Evolutionary conservation across 1,284 basidiomycete genomes (phyloP).

Genomic region (Tilletia caries): DNA sequence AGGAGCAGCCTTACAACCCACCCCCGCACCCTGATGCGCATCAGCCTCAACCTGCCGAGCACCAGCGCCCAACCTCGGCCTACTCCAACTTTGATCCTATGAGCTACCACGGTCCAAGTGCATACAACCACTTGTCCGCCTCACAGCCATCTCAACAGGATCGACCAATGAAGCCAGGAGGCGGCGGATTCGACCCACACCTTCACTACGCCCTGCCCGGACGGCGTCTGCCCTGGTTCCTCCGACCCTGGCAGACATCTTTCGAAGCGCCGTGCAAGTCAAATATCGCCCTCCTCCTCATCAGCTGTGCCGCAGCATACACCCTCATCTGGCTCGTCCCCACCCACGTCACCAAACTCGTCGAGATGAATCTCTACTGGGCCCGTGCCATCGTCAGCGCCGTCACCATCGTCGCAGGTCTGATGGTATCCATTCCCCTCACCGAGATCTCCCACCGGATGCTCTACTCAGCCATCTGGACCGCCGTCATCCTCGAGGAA

Average conservation of each 20-base stretch:
- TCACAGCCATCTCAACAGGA: not conserved
- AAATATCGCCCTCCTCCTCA: not conserved
- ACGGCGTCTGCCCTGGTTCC: no score
- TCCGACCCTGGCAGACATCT: not conserved
- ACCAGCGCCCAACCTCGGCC: not conserved
- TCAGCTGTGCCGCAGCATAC: not conserved
- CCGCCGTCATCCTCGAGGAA: constrained; percentile 3
- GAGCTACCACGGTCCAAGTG: not conserved
- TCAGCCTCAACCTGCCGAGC: not conserved
- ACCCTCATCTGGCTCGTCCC: not conserved
- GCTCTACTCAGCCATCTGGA: constrained; percentile 6
- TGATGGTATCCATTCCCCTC: not conserved
- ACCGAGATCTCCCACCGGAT: not conserved
- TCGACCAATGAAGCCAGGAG: no score
- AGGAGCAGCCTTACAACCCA: no score
- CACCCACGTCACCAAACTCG: not conserved
- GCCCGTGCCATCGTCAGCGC: constrained; percentile 2
- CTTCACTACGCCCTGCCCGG: no score
- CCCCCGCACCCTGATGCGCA: not conserved
- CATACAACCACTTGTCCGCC: not conserved
- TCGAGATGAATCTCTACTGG: not conserved
- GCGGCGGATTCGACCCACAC: no score
- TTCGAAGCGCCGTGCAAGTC: not conserved
- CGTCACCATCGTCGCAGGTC: not conserved
- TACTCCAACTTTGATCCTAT: not conserved